Conservation (phyloP, 345 rosid genomes). For the Lepidium aucheri region DNA sequence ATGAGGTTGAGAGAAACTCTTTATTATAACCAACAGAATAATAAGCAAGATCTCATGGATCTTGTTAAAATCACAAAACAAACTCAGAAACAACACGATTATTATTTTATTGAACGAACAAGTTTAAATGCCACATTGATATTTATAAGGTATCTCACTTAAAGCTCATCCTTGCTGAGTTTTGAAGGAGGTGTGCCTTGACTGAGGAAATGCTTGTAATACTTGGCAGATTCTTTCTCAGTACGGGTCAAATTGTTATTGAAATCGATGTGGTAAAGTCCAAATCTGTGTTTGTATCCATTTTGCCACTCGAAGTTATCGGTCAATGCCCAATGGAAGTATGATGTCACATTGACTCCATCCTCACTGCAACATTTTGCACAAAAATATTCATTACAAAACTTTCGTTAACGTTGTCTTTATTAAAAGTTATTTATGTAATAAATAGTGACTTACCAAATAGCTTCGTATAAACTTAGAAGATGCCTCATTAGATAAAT, state of each 20-base stretch:
- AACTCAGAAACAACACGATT: neutral
- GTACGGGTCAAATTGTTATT: conserved; percentile 25
- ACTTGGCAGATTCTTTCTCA: conserved; percentile 26
- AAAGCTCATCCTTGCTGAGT: neutral
- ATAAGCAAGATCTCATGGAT: neutral
- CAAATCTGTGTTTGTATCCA: conserved; percentile 28
- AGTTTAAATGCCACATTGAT: too few relatives aligned
- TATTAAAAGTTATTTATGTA: neutral
- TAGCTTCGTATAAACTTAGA: neutral
- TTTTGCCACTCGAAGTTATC: conserved; percentile 31
- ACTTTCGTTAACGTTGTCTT: too few relatives aligned
- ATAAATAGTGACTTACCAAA: neutral
- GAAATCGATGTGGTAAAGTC: conserved; percentile 24
- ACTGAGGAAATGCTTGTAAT: conserved; percentile 29
- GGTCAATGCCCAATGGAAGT: conserved; percentile 33
- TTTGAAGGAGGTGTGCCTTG: neutral
- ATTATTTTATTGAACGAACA: too few relatives aligned
- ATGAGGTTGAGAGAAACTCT: neutral
- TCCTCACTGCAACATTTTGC: neutral
- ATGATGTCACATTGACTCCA: conserved; percentile 27
- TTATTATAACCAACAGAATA: neutral
- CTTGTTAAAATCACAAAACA: neutral
- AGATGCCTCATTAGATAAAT: conserved; percentile 4
- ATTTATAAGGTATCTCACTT: neutral
- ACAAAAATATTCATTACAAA: neutral